These are phyloP conservation scores for Brassica napus DNA, from an alignment of 345 rosid genomes.

Conservation along the genomic window DNA sequence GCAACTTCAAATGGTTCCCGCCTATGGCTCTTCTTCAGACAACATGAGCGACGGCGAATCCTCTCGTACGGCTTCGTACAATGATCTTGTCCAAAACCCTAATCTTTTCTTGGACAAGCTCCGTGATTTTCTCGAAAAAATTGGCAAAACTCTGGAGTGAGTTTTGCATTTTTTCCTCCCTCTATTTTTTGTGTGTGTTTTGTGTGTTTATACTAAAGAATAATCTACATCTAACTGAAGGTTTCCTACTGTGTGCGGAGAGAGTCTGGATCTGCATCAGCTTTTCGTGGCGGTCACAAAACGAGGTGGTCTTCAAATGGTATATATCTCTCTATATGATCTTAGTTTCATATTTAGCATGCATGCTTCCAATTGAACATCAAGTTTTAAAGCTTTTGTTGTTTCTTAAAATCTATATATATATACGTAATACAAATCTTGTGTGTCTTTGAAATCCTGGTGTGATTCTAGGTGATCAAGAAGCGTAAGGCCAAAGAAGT, in stretches of 20 bases:
- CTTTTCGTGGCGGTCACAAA: slow-evolving; percentile 77
- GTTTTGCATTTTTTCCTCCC: slow-evolving; percentile 6
- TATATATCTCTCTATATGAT: neutral
- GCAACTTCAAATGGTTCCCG: slow-evolving; percentile 27
- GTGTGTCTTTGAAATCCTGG: neutral
- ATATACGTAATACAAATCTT: neutral
- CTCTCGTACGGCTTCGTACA: slow-evolving; percentile 44
- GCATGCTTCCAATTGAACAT: neutral
- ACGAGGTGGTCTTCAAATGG: slow-evolving; percentile 70
- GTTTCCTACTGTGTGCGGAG: slow-evolving; percentile 67
- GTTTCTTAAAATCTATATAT: neutral
- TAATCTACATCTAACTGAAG: slow-evolving; percentile 28
- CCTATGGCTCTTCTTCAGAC: slow-evolving; percentile 38
- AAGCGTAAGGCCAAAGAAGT: slow-evolving; percentile 85
- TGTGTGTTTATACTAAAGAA: neutral
- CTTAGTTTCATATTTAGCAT: neutral
- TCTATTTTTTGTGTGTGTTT: neutral
- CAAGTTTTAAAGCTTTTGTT: neutral
- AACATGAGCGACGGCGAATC: slow-evolving; percentile 35
- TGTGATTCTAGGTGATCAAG: slow-evolving; percentile 52
- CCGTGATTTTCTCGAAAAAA: slow-evolving; percentile 44
- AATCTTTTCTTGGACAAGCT: slow-evolving; percentile 67
- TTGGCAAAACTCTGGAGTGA: slow-evolving; percentile 52
- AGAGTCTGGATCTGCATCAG: slow-evolving; percentile 62
- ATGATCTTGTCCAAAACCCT: slow-evolving; percentile 53